Conservation (phyloP, 345 rosid genomes). For the Eucalyptus coolabah region DNA sequence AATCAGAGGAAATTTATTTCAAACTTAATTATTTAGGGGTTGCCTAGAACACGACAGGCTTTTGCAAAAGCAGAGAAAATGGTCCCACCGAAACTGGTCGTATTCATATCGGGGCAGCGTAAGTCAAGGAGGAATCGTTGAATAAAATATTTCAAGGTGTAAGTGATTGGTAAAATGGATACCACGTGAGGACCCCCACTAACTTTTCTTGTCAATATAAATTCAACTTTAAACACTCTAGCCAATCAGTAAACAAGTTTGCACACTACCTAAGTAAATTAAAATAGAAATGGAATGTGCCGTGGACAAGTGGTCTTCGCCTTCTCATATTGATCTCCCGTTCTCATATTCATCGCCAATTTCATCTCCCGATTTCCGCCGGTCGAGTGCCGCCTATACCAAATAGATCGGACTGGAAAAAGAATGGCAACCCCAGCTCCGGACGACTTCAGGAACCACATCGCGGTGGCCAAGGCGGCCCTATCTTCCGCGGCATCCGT, state of each 20-base stretch:
- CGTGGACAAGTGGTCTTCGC: neutral
- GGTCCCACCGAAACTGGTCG: neutral
- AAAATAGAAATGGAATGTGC: neutral
- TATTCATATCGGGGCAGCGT: neutral
- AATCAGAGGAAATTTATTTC: fast-evolving
- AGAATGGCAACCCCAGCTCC: neutral
- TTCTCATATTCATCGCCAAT: neutral
- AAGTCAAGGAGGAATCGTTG: neutral
- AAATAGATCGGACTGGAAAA: neutral
- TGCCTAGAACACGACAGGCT: neutral
- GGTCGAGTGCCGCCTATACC: neutral
- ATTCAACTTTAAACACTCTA: neutral
- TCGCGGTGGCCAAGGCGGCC: constrained; percentile 24
- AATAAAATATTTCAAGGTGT: no score
- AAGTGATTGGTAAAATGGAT: no score
- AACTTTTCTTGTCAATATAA: neutral
- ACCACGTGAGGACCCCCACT: neutral
- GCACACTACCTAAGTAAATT: neutral
- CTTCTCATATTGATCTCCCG: neutral
- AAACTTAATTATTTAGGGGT: neutral
- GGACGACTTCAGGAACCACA: neutral
- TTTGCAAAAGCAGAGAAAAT: neutral
- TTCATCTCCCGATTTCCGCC: neutral
- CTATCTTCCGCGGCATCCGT: constrained; percentile 43
- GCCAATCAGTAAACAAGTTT: neutral